phyloP scores from a whole-genome alignment of 345 rosid genomes.

The Gynandropsis gynandra region DNA sequence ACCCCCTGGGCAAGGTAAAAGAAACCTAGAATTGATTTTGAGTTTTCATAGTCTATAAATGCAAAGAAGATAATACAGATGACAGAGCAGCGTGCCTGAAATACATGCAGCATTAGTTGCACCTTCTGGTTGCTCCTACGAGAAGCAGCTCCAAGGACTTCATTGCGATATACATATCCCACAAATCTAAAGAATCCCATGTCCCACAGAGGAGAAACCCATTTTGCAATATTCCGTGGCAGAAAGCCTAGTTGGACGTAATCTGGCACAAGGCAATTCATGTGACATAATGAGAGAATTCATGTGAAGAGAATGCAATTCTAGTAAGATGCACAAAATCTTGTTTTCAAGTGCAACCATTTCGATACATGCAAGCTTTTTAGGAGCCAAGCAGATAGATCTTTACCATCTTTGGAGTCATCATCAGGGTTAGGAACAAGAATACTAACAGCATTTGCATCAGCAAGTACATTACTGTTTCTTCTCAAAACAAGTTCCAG shows the following conservation, averaged over 20 bases:
- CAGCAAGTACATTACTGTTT: conserved; percentile 58
- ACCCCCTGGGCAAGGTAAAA: conserved; percentile 53
- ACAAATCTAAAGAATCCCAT: conserved; percentile 58
- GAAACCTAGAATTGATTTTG: conserved; percentile 3
- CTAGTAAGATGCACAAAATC: not conserved
- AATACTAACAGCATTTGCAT: conserved; percentile 70
- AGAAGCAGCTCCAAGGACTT: conserved; percentile 69
- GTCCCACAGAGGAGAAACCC: conserved; percentile 96
- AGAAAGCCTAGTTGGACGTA: conserved; percentile 76
- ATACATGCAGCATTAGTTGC: conserved; percentile 53
- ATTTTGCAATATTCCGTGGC: conserved; percentile 65
- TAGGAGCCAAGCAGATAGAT: not conserved
- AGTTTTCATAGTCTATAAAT: conserved; percentile 16
- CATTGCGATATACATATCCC: conserved; percentile 62
- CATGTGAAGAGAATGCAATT: conserved; percentile 12
- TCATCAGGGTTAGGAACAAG: conserved; percentile 59
- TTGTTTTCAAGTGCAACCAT: not conserved
- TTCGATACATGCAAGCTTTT: not conserved
- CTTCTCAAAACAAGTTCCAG: conserved; percentile 70
- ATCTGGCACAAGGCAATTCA: conserved; percentile 36
- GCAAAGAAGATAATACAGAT: conserved; percentile 17
- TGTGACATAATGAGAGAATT: not conserved
- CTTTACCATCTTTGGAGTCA: conserved; percentile 43
- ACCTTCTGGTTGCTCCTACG: conserved; percentile 64
- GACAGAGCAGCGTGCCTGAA: conserved; percentile 47